These are phyloP conservation scores for Alloascoidea africana DNA, from an alignment of 805 yeast species.

Conservation along the genomic window DNA sequence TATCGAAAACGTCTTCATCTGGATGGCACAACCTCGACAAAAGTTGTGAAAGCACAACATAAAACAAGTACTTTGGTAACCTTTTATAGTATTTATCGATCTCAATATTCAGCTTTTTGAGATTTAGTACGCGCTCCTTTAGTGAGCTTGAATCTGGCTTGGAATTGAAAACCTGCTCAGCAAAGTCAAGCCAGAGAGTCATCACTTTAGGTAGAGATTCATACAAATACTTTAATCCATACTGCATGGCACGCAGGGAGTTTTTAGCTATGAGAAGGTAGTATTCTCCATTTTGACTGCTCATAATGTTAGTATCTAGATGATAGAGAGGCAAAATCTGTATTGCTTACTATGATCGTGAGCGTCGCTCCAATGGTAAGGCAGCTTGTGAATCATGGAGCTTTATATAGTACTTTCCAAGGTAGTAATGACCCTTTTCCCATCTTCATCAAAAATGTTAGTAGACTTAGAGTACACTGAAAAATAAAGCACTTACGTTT, in stretches of 20 bases:
- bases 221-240: conserved; percentile 50
- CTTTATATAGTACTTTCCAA: conserved; percentile 70
- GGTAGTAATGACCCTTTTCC: conserved; percentile 68
- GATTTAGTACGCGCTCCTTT: conserved; percentile 3
- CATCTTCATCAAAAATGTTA: no score
- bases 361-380: conserved; percentile 15
- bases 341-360: conserved; percentile 17
- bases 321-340: no score
- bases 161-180: conserved; percentile 13
- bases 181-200: conserved; percentile 82
- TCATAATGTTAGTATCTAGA: no score
- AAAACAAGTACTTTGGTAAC: conserved; percentile 53
- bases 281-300: conserved; percentile 25
- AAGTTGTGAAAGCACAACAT: conserved; percentile 73
- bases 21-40: conserved; percentile 64
- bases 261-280: conserved; percentile 39
- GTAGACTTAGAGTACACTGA: no score
- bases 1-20: conserved; percentile 35
- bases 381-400: conserved; percentile 51
- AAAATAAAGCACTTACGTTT: no score
- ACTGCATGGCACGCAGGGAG: conserved; percentile 42
- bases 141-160: conserved; percentile 9
- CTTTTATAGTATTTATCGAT: conserved; percentile 22
- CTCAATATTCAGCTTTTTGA: conserved; percentile 11
- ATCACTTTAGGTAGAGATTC: conserved; percentile 79